A percentile compares a stretch with the other conserved stretches of the same genome.
Evolutionary conservation across 1,284 basidiomycete species (phyloP).

Genomic region (Chondrostereum purpureum): DNA sequence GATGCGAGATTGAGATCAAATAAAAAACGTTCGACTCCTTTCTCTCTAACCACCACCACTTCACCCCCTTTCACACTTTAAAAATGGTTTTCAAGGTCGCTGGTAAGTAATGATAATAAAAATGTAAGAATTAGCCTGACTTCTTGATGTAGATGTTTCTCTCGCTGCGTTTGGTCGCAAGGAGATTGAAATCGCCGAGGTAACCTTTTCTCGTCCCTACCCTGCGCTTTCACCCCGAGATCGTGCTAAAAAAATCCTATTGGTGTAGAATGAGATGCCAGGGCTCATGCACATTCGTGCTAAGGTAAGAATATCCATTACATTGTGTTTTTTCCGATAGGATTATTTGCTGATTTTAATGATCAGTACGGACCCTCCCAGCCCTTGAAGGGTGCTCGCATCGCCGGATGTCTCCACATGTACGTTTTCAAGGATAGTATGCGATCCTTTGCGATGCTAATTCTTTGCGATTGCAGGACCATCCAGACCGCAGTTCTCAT

Average conservation of each 20-base stretch:
- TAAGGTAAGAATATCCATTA: slow-evolving; percentile 53
- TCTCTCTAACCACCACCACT: slow-evolving; percentile 26
- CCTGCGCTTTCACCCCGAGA: slow-evolving; percentile 1
- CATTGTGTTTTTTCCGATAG: background rate
- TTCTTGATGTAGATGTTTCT: slow-evolving; percentile 69
- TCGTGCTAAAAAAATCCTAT: no score
- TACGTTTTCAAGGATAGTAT: slow-evolving; percentile 25
- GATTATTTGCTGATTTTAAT: no score
- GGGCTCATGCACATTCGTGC: slow-evolving; percentile 88
- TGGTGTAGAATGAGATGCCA: slow-evolving; percentile 87
- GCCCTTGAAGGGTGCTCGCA: slow-evolving; percentile 93
- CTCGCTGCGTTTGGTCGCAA: slow-evolving; percentile 97
- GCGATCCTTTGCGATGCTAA: slow-evolving; percentile 4
- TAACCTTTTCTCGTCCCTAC: slow-evolving; percentile 19
- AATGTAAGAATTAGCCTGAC: background rate
- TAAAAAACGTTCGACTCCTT: slow-evolving; percentile 25
- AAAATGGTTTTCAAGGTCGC: slow-evolving; percentile 82
- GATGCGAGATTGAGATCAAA: slow-evolving; percentile 1
- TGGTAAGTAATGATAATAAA: slow-evolving; percentile 37
- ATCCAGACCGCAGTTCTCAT: slow-evolving; percentile 97
- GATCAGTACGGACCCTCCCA: slow-evolving; percentile 70
- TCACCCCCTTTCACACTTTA: slow-evolving; percentile 18
- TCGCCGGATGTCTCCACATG: slow-evolving; percentile 98
- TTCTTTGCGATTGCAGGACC: slow-evolving; percentile 52
- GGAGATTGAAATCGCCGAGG: slow-evolving; percentile 97